Base-by-base conservation (phyloP, 805 yeast species). In the Metschnikowia kunwiensis region DNA sequence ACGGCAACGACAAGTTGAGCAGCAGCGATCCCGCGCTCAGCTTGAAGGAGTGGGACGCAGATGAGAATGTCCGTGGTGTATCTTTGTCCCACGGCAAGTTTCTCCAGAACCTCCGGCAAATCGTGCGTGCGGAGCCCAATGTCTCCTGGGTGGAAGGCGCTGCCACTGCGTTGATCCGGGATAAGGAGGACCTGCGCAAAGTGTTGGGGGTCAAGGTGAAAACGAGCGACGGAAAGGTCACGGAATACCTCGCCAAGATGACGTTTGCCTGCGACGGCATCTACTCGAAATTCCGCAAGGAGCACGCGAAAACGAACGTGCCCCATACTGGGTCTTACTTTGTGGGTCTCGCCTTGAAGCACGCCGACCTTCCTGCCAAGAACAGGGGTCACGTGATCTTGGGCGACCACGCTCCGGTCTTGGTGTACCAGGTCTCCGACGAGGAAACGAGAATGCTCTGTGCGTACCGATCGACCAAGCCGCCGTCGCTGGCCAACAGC, bases 11-110 rank as follows among this genome's bases (percentile, higher is more conserved):
- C 53, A 76, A 72, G 50, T 39, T 77, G 16, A 36, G 38, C 5
- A 32, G 67, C 30, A 82, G 77, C 40, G 50, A 58, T n/a, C 74
- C 82, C 2, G 37, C 39, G 8, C 50, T 83, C 20, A 55, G 64
- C 25, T 42, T 63, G 14, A 52, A 59, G 22, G 78, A 68, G 6
- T 84, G 80, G 75, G 88, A 83, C 42, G 65, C 64, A 10, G 74
- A 66, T 46, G 78, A 75, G 38, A 62, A 72, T 4, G 75, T 74
- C 4, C 61, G 72, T 49, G 98, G 98, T 38, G 84, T 85, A 4
- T 82, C 95, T 1, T 88, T 93, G 65, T 95, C 87, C 52, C 97
- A 93, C 57, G 98, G 98, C 14, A 80, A 78, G 39, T 93, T 93
- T 53, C 72, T 93, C 34, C 67, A 69, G 58, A 87, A 87, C 54